Evolutionary conservation across 192 early-diverging fungal species (phyloP), one percentile per base, ranked within the genome.

Genomic region (Physocladia obscura): DNA sequence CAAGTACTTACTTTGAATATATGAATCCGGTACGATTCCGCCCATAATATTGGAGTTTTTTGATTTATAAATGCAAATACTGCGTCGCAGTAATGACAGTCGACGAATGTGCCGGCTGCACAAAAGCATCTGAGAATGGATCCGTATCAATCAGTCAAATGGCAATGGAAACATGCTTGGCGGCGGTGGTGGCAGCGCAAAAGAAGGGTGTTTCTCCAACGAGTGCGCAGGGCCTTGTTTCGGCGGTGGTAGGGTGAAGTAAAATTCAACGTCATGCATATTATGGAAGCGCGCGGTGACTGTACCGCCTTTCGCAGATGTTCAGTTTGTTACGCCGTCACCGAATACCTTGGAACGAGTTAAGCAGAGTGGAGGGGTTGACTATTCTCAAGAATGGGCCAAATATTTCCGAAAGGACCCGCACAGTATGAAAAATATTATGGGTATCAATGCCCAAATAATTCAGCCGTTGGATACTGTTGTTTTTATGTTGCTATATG

Each of bases 391-490:
- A 13, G 65, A 68, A 27, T 68, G 65, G 65, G 65, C 65, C 15
- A 26, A 68, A 24, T 68, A 68, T 36, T 68, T 68, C 52, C 49
- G 29, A 26, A 31, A 57, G 11, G 4, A 68, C 36, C 65, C 65
- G 4, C 52, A 57, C 51, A 68, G 34, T 68, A 68, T 39, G 35
- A 40, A 39, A 68, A 40, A 37, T 68, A 68, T 30, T 68, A 68
- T 27, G 65, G 65, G 36, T 32, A n/a, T 13, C 59, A n/a, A 38
- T 62, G 36, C 59, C 59, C n/a, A 26, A 35, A 35, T 58, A 34
- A 58, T 13, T 8, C 13, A 15, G 15, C 5, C 5, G 6, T n/a
- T 54, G 15, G 51, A 15, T 22, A 22, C 24, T 54, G 51, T 8
- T 6, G 6, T 54, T 22, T 8, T 54, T 22, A 15, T 6, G 15